Evolutionary conservation across 2,329 filamentous ascomycete genomes (phyloP), one percentile per base, ranked within the genome.

Genomic region (Neonectria sp.): DNA sequence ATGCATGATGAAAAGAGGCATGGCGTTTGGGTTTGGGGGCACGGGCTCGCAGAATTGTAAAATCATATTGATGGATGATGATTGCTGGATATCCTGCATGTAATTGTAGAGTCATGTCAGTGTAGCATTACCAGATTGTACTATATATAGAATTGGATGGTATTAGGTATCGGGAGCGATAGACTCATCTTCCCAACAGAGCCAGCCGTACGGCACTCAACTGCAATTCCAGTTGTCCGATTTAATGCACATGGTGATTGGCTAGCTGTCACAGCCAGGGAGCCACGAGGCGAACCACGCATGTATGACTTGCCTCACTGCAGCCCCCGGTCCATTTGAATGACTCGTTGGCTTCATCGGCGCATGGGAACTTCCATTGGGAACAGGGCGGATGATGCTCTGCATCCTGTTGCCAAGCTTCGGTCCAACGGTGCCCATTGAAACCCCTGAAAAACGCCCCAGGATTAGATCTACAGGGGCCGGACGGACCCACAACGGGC

Each of bases 11-110:
- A n/a, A 40, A 13, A 35, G 17, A 40, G 37, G 45, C 29, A 59
- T 35, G 56, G 56, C 31, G 55, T 59, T 59, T 59, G 45, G 31
- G 6, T 17, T 35, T 13, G 12, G 25, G 25, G 15, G 25, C 25
- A 57, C 35, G 25, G 29, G 21, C 37, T 55, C 6, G 12, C 21
- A 49, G 35, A 21, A 37, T 31, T 59, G 56, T 59, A 58, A 57
- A 59, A 59, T 17, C 33, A 40, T 27, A 37, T 40, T 51, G 45
- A 31, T 40, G 37, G 46, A 40, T 17, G 12, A 37, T 24, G 45
- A 33, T 37, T 51, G 58, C 21, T 46, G 27, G 35, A 24, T 24
- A 45, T 27, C 5, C 27, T 35, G 25, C 31, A n/a, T 35, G 31
- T 35, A 25, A 15, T 35, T 53, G n/a, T 53, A 51, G 25, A 29